A percentile compares a stretch with the other conserved stretches of the same genome.
Evolutionary conservation across 2,329 filamentous ascomycete species (phyloP).

Genomic region (Stagonosporopsis vannaccii): DNA sequence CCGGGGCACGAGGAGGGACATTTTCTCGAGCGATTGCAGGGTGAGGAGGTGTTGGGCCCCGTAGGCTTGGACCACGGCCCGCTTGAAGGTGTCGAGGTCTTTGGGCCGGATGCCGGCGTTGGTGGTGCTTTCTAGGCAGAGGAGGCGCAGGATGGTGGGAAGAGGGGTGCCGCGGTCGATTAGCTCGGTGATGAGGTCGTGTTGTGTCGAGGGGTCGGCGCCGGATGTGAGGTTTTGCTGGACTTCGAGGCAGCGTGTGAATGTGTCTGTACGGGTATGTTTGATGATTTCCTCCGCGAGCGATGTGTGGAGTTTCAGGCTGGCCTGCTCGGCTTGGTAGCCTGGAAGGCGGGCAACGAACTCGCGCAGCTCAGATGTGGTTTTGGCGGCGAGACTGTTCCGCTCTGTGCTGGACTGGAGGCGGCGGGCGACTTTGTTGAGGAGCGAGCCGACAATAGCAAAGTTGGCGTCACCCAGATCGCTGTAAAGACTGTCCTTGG

Average conservation of each 20-base stretch:
- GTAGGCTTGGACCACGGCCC: slow-evolving; percentile 88
- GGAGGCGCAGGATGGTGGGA: slow-evolving; percentile 78
- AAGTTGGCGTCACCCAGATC: slow-evolving; percentile 93
- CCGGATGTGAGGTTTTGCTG: slow-evolving; percentile 95
- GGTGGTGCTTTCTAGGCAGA: slow-evolving; percentile 92
- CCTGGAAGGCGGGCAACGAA: slow-evolving; percentile 93
- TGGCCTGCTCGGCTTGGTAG: slow-evolving; percentile 92
- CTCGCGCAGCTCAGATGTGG: slow-evolving; percentile 87
- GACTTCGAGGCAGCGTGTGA: slow-evolving; percentile 86
- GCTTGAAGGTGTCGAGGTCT: slow-evolving; percentile 89
- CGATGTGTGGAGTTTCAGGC: slow-evolving; percentile 88
- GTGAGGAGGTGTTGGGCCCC: slow-evolving; percentile 95
- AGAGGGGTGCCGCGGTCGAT: slow-evolving; percentile 86
- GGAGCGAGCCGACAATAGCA: slow-evolving; percentile 84
- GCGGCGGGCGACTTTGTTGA: slow-evolving; percentile 90
- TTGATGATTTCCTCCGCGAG: slow-evolving; percentile 96
- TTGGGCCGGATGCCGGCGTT: slow-evolving; percentile 86
- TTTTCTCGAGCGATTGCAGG: slow-evolving; percentile 84
- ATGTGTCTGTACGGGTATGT: slow-evolving; percentile 86
- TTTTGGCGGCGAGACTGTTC: slow-evolving; percentile 80
- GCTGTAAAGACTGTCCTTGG: slow-evolving; percentile 85
- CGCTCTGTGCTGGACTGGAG: slow-evolving; percentile 88
- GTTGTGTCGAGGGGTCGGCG: slow-evolving; percentile 85
- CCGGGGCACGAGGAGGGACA: slow-evolving; percentile 79
- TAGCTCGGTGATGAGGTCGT: slow-evolving; percentile 92